These are phyloP conservation scores for Hanseniaspora pseudoguilliermondii DNA, from an alignment of 805 yeast genomes.

Conservation along the genomic window DNA sequence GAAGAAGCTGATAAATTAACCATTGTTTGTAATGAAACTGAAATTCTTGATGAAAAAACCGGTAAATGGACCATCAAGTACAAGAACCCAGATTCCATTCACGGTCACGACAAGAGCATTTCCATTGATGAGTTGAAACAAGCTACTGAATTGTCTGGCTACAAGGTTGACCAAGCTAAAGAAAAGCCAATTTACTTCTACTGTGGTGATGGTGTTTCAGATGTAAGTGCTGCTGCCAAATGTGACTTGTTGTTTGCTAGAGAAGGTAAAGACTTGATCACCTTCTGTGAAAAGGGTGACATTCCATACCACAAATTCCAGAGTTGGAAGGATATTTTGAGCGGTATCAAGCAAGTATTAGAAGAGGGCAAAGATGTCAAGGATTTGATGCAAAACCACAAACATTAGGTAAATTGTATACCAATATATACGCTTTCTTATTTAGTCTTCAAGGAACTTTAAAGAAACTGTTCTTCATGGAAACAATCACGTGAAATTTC, in stretches of 20 bases:
- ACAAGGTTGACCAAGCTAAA: slow-evolving; percentile 17
- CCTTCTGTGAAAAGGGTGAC: slow-evolving; percentile 64
- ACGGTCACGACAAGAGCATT: slow-evolving; percentile 90
- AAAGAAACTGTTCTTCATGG: no score
- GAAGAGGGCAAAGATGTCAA: slow-evolving; percentile 9
- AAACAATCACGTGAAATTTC: not conserved
- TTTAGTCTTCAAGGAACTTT: no score
- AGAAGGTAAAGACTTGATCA: slow-evolving; percentile 78
- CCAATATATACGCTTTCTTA: not conserved
- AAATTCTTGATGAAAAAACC: slow-evolving; percentile 29
- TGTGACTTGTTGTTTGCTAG: slow-evolving; percentile 90
- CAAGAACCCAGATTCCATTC: slow-evolving; percentile 61
- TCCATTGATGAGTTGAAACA: slow-evolving; percentile 44
- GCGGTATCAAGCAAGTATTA: slow-evolving; percentile 36
- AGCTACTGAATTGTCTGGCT: slow-evolving; percentile 31
- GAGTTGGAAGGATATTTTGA: slow-evolving; percentile 59
- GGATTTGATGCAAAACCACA: slow-evolving; percentile 12
- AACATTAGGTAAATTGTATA: not conserved
- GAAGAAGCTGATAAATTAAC: slow-evolving; percentile 48
- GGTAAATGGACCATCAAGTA: slow-evolving; percentile 71
- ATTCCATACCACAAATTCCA: slow-evolving; percentile 74
- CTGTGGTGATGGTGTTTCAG: slow-evolving; percentile 97
- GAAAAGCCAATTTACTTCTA: slow-evolving; percentile 44
- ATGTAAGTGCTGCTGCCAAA: slow-evolving; percentile 87
- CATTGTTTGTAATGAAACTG: slow-evolving; percentile 70